Evolutionary conservation across 1,139 yeast species (phyloP), one percentile per base, ranked within the genome.

Genomic region (Magnusiomyces paraingens): DNA sequence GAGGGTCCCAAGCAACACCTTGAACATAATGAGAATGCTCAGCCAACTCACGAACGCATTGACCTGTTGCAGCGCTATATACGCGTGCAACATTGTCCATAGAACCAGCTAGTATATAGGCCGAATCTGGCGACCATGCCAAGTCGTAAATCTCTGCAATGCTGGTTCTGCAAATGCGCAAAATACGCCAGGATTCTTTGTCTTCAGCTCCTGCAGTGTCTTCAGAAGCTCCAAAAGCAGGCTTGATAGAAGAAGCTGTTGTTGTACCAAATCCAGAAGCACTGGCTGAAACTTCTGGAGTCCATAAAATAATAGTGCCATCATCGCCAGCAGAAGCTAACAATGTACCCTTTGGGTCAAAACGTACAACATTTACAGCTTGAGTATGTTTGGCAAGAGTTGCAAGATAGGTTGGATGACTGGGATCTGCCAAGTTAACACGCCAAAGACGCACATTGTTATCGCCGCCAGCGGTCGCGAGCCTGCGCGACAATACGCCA

Each of bases 1-100:
- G 65, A 2, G 99, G 99, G 67, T 93, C 99, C 98, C 98, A 93
- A 0, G 85, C 77, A 2, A 93, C 93, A 2, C 99, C 99, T 69
- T 93, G 99, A 1, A 93, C 94, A 64, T 88, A 91, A 66, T 91
- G 97, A 41, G 74, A 73, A 67, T 93, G 98, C 59, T 87, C 89
- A 2, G 82, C 79, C 50, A 86, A 72, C 55, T 84, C 83, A 14
- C 78, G 72, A 1, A 88, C 75, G 61, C 85, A 78, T 47, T 76
- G 74, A 0, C 93, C 94, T 0, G 77, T 73, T 1, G 70, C 62
- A 1, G 80, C 79, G 58, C 78, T 77, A 64, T 84, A 88, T 0
- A 93, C 76, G 47, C 96, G 74, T 4, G 91, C 79, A 11, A 81
- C 76, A 62, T 90, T 89, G 68, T 93, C 97, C 89, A 93, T 89